These are phyloP conservation scores for Agaricus blazei DNA, from an alignment of 768 basidiomycete species.

Conservation along the genomic window DNA sequence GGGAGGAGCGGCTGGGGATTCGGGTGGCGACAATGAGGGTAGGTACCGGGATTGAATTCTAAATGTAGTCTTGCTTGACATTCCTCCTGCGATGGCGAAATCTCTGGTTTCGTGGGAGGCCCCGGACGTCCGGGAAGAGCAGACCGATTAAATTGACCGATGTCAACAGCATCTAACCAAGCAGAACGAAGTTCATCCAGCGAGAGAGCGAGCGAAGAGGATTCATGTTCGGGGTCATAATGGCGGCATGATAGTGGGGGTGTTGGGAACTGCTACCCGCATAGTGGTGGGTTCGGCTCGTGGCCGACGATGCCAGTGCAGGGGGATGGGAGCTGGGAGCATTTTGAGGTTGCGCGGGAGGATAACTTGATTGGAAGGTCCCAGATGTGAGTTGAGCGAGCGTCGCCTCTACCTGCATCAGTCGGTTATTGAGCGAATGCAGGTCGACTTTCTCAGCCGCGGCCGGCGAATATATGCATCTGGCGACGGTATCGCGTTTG, in stretches of 20 bases:
- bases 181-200: constrained; percentile 53
- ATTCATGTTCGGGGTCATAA: constrained; percentile 29
- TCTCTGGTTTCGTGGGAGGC: constrained; percentile 26
- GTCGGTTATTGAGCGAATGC: constrained; percentile 77
- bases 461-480: constrained; percentile 76
- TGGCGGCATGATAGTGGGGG: constrained; percentile 24
- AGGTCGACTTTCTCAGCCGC: constrained; percentile 89
- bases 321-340: not conserved
- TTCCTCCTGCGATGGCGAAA: constrained; percentile 17
- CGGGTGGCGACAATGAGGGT: constrained; percentile 19
- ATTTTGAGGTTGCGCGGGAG: constrained; percentile 14
- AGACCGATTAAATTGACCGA: constrained; percentile 3
- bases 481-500: constrained; percentile 68
- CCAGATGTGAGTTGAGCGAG: constrained; percentile 46
- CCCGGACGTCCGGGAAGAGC: not conserved
- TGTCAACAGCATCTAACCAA: constrained; percentile 47
- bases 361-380: constrained; percentile 32
- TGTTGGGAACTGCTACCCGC: constrained; percentile 19
- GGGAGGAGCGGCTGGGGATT: constrained; percentile 25
- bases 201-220: constrained; percentile 42
- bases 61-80: constrained; percentile 3
- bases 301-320: constrained; percentile 3
- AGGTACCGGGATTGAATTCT: not conserved
- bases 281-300: not conserved
- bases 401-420: constrained; percentile 63